Conservation (phyloP, 2,329 filamentous ascomycete genomes). For the Sarocladiaceae sp. region DNA sequence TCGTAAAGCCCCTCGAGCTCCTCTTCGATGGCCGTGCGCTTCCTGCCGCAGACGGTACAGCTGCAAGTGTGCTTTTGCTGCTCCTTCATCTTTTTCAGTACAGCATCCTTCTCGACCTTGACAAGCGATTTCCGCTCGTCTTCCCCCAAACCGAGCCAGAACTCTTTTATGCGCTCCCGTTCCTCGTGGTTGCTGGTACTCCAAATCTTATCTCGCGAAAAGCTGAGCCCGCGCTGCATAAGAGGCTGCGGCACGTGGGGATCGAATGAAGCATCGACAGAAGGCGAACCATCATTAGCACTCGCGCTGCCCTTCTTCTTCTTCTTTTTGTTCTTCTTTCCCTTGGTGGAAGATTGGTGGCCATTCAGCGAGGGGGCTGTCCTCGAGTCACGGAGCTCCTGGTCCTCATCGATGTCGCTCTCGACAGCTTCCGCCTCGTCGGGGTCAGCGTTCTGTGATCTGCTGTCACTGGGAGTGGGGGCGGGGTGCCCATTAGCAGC, state of each 20-base stretch:
- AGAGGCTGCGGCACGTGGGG: neutral
- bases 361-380: neutral
- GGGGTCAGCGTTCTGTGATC: conserved; percentile 17
- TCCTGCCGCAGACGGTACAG: conserved; percentile 93
- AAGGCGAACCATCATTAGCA: conserved; percentile 7
- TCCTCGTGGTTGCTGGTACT: conserved; percentile 93
- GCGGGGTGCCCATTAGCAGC: conserved; percentile 35
- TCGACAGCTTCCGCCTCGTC: conserved; percentile 45
- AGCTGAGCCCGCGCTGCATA: conserved; percentile 26
- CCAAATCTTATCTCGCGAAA: conserved; percentile 86
- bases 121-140: conserved; percentile 92
- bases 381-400: conserved; percentile 23
- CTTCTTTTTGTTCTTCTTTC: conserved; percentile 63
- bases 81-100: conserved; percentile 99
- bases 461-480: conserved; percentile 19
- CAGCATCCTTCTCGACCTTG: conserved; percentile 97
- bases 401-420: conserved; percentile 48
- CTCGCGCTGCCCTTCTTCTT: conserved; percentile 38
- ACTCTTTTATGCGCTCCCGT: conserved; percentile 94
- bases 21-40: conserved; percentile 95
- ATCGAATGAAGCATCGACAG: neutral
- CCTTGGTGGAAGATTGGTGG: conserved; percentile 26
- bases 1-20: conserved; percentile 96
- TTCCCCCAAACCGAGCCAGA: conserved; percentile 92
- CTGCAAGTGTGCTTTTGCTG: conserved; percentile 99